Conservation (phyloP, 257 asterid species). For the Solanum pinnatisectum region DNA sequence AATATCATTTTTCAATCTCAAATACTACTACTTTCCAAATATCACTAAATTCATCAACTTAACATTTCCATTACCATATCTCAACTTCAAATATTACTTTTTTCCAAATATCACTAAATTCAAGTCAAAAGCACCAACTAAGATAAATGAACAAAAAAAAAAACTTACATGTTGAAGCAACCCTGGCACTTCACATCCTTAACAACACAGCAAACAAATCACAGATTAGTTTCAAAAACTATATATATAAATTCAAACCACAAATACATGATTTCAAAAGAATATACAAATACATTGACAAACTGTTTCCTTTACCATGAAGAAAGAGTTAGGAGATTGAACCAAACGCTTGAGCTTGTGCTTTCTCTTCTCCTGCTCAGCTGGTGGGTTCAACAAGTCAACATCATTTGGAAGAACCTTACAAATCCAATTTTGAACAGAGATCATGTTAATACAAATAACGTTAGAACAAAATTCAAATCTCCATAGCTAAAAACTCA, state of each 20-base stretch:
- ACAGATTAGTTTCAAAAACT: not conserved
- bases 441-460: not conserved
- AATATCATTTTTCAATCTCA: not conserved
- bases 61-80: not conserved
- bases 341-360: slow-evolving; percentile 27
- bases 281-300: not conserved
- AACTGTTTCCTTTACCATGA: slow-evolving; percentile 2
- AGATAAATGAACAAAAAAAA: not conserved
- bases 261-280: not conserved
- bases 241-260: not conserved
- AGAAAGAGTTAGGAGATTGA: slow-evolving; percentile 19
- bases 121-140: not conserved
- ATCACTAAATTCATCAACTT: not conserved
- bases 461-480: not conserved
- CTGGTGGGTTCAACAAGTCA: slow-evolving; percentile 21
- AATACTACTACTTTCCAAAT: not conserved
- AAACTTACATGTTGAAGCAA: slow-evolving; percentile 26
- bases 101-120: not conserved
- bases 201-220: not conserved
- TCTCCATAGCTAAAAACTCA: not conserved
- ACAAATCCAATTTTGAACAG: not conserved
- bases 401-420: slow-evolving; percentile 20
- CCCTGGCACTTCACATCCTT: slow-evolving; percentile 33
- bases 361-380: slow-evolving; percentile 13
- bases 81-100: not conserved